Conservation (phyloP, 305 asterid species). For the Fraxinus xanthoxyloides region DNA sequence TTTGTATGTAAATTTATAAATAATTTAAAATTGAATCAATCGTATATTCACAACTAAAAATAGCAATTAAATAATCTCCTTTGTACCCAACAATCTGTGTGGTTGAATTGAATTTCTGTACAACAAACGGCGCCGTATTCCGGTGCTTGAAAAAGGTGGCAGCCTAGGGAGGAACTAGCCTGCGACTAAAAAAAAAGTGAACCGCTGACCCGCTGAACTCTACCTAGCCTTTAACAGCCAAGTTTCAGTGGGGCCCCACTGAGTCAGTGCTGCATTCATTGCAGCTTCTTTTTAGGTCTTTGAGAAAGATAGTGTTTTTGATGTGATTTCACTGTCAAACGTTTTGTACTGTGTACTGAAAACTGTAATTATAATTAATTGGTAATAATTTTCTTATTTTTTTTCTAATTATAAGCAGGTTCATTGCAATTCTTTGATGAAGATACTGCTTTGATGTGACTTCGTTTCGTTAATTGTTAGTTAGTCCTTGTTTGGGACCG, state of each 20-base stretch:
- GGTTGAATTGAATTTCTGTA: neutral
- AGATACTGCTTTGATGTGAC: constrained; percentile 24
- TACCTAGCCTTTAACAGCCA: neutral
- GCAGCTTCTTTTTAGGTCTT: neutral
- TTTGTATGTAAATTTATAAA: too few relatives aligned
- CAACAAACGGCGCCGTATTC: neutral
- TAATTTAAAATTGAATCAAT: too few relatives aligned
- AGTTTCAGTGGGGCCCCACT: neutral
- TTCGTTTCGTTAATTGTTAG: constrained; percentile 25
- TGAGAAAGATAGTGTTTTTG: neutral
- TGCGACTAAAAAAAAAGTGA: neutral
- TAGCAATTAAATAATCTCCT: neutral
- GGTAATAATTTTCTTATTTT: neutral
- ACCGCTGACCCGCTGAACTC: neutral
- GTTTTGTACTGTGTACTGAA: neutral
- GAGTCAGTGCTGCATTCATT: neutral
- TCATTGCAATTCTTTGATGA: constrained; percentile 18
- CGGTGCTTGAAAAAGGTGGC: neutral
- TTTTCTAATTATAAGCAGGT: neutral
- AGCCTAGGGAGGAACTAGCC: neutral
- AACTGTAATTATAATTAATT: neutral
- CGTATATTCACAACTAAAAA: too few relatives aligned
- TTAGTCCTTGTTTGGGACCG: too few relatives aligned
- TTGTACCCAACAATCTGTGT: neutral
- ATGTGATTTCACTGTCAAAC: neutral